A percentile compares a stretch with the other conserved stretches of the same genome.
Evolutionary conservation across 2,329 filamentous ascomycete species (phyloP).

Genomic region (Aspergillus brasiliensis): DNA sequence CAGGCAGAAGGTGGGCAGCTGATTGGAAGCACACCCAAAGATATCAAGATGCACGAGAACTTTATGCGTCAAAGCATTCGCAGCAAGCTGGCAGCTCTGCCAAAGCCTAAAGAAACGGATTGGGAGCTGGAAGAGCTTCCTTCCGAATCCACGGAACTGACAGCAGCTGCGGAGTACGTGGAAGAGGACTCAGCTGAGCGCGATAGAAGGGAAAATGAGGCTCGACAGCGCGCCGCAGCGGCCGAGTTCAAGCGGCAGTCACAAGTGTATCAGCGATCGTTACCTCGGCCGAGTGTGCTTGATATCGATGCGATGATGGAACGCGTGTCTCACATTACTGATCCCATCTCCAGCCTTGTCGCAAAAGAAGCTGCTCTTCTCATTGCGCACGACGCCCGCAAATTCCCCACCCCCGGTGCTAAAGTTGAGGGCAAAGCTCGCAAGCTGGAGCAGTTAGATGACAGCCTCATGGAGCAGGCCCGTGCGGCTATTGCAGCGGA

Average conservation of each 20-base stretch:
- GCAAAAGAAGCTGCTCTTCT: slow-evolving; percentile 76
- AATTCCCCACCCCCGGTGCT: slow-evolving; percentile 69
- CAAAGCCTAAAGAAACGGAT: slow-evolving; percentile 88
- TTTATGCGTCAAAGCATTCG: slow-evolving; percentile 68
- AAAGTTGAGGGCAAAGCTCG: slow-evolving; percentile 65
- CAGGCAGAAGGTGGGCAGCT: slow-evolving; percentile 66
- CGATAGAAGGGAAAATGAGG: slow-evolving; percentile 67
- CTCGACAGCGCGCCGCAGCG: slow-evolving; percentile 64
- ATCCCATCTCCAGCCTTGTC: slow-evolving; percentile 69
- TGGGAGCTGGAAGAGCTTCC: slow-evolving; percentile 88
- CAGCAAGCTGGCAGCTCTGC: slow-evolving; percentile 70
- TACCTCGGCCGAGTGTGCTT: slow-evolving; percentile 75
- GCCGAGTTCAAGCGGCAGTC: slow-evolving; percentile 79
- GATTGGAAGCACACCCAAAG: slow-evolving; percentile 73
- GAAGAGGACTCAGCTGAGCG: slow-evolving; percentile 73
- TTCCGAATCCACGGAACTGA: slow-evolving; percentile 71
- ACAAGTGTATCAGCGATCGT: slow-evolving; percentile 82
- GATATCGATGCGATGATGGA: slow-evolving; percentile 70
- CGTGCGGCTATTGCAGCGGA: slow-evolving; percentile 76
- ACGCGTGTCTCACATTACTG: slow-evolving; percentile 60
- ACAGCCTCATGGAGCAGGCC: slow-evolving; percentile 72
- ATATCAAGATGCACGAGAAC: slow-evolving; percentile 71
- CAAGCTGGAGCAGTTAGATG: slow-evolving; percentile 66
- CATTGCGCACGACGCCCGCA: slow-evolving; percentile 78
- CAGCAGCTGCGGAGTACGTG: slow-evolving; percentile 52